Evolutionary conservation across 345 rosid genomes (phyloP).

Genomic region (Viola odorata): DNA sequence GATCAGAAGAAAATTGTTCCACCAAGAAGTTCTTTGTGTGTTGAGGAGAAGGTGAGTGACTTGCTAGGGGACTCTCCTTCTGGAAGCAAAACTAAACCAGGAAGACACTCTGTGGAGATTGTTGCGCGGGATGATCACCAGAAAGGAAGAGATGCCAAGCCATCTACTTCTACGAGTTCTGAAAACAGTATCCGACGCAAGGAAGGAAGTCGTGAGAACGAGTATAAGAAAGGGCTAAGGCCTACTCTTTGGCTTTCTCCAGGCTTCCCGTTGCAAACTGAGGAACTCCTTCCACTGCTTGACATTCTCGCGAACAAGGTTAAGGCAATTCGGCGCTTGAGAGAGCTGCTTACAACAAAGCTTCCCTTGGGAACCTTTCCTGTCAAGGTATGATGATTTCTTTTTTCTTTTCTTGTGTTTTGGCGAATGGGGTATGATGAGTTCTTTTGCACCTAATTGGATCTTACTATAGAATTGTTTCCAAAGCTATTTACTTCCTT

Average conservation of each 20-base stretch:
- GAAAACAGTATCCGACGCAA: slow-evolving; percentile 44
- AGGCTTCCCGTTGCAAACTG: slow-evolving; percentile 78
- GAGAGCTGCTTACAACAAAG: slow-evolving; percentile 92
- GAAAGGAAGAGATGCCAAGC: slow-evolving; percentile 52
- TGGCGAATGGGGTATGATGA: no score
- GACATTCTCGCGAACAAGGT: slow-evolving; percentile 98
- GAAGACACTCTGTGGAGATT: slow-evolving; percentile 80
- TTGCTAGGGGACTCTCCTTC: slow-evolving; percentile 65
- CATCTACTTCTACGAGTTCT: slow-evolving; percentile 41
- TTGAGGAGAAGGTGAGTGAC: slow-evolving; percentile 80
- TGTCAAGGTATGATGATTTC: slow-evolving; percentile 59
- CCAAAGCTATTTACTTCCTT: no score
- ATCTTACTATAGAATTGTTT: background rate
- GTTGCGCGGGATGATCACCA: slow-evolving; percentile 50
- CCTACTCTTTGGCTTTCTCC: slow-evolving; percentile 94
- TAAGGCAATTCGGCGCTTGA: slow-evolving; percentile 90
- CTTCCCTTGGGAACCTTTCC: slow-evolving; percentile 95
- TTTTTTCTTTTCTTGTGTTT: background rate
- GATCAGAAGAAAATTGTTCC: slow-evolving; percentile 53
- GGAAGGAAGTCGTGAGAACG: slow-evolving; percentile 70
- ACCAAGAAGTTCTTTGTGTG: slow-evolving; percentile 77
- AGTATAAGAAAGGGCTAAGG: slow-evolving; percentile 87
- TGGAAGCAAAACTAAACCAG: slow-evolving; percentile 56
- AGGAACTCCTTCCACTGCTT: slow-evolving; percentile 90
- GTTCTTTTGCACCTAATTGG: background rate